Percentiles rank a stretch among this genome's conserved stretches.
These are phyloP conservation scores for Marasmius oreades DNA, from an alignment of 1,284 basidiomycete species.

Conservation along the genomic window DNA sequence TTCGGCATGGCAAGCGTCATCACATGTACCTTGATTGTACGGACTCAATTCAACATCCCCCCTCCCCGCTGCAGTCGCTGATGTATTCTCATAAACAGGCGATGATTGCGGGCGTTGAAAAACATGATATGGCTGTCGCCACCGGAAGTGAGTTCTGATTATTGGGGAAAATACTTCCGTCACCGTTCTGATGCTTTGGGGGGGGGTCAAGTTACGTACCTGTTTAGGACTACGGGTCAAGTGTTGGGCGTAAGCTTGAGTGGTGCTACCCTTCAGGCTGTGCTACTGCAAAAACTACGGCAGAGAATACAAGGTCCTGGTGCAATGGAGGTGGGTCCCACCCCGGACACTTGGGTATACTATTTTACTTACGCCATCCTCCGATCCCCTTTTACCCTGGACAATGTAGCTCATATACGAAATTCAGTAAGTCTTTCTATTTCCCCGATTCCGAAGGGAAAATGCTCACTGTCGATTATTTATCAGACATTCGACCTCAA, in stretches of 20 bases:
- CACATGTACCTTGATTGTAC: conserved; percentile 78
- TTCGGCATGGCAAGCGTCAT: conserved; percentile 82
- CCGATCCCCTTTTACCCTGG: not conserved
- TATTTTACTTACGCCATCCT: not conserved
- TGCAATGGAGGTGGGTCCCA: conserved; percentile 59
- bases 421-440: conserved; percentile 50
- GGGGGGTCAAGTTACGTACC: conserved; percentile 69
- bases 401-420: conserved; percentile 60
- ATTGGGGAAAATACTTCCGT: conserved; percentile 6
- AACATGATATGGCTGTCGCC: conserved; percentile 82
- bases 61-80: conserved; percentile 1
- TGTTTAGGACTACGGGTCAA: conserved; percentile 89
- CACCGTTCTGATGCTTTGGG: not conserved
- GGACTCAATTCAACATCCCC: conserved; percentile 25
- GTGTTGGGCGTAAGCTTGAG: conserved; percentile 86
- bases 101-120: conserved; percentile 78
- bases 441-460: not conserved
- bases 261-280: conserved; percentile 76
- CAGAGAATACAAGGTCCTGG: conserved; percentile 72
- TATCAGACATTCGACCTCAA: conserved; percentile 73
- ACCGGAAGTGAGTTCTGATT: conserved; percentile 69
- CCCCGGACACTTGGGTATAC: conserved; percentile 15
- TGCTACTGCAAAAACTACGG: conserved; percentile 66
- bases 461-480: not conserved
- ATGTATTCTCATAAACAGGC: conserved; percentile 45